Evolutionary conservation across 306 rosid species (phyloP), one percentile per base, ranked within the genome.

Genomic region (Calophaca sinica): DNA sequence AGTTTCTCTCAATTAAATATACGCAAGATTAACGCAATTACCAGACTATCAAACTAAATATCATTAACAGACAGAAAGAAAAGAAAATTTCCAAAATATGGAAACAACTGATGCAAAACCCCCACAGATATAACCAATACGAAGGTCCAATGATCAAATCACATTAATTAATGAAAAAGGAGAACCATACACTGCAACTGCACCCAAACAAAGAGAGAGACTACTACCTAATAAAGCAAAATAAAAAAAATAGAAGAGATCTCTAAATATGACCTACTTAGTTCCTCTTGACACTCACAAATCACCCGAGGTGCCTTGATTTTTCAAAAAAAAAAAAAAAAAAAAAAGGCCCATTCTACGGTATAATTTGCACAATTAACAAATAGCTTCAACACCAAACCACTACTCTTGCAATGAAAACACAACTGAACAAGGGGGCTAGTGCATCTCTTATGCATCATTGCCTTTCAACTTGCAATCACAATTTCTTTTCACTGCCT

Each of bases 151-250:
- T 46, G 42, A 63, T 70, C 68, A 70, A 67, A 76, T 70, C 41
- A 45, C 8, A 42, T 75, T 45, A 36, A 54, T 46, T 4, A 71
- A 35, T 10, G 65, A 39, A 36, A 49, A 35, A 70, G 12, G 29
- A 1, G 39, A 50, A 29, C 15, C 59, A 55, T 14, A 48, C 15
- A 39, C 26, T 61, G 57, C 48, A 42, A 49, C 72, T 59, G 20
- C 20, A 41, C 28, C 57, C 26, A 20, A 20, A 20, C 26, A 48
- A 44, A 66, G 20, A 55, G 29, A 64, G 54, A 70, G 55, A 58
- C 67, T n/a, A 65, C 71, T 12, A 71, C 77, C 65, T 26, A 63
- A 28, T 26, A 81, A 54, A 59, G 46, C 32, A 32, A 66, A 38
- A 29, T 14, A 49, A 33, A 67, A 46, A 33, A 4, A 20, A 20